A percentile compares a stretch with the other conserved stretches of the same genome.
These are phyloP conservation scores for Penicillium alfredii DNA, from an alignment of 495 filamentous ascomycete species.

Conservation along the genomic window DNA sequence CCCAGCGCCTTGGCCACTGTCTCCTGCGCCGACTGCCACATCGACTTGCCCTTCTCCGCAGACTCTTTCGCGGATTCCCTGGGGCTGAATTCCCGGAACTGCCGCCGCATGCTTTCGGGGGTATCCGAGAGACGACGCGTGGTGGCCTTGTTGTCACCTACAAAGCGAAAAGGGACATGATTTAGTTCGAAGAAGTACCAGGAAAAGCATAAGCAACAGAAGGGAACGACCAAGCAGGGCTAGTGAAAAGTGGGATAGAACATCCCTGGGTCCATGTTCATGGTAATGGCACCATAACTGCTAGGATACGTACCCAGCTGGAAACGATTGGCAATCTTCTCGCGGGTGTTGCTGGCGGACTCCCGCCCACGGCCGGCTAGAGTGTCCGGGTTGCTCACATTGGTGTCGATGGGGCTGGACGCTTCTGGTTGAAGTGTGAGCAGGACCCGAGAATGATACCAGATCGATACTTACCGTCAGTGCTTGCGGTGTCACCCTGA, in stretches of 20 bases:
- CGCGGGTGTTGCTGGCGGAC: slow-evolving; percentile 18
- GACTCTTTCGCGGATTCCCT: slow-evolving; percentile 3
- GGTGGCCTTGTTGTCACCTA: slow-evolving; percentile 25
- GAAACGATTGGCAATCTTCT: slow-evolving; percentile 17
- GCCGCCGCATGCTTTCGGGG: slow-evolving; percentile 6
- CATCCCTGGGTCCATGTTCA: neutral
- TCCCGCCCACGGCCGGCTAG: slow-evolving; percentile 5
- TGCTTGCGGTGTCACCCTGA: slow-evolving; percentile 6
- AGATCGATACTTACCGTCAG: slow-evolving; percentile 10
- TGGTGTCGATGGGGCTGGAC: slow-evolving; percentile 11
- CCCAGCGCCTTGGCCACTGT: slow-evolving; percentile 25
- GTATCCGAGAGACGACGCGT: slow-evolving; percentile 25
- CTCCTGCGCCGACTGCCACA: slow-evolving; percentile 20
- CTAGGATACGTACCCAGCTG: slow-evolving; percentile 23
- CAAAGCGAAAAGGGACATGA: neutral
- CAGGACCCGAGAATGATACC: neutral
- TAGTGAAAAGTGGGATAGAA: neutral
- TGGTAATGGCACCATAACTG: neutral
- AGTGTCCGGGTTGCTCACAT: slow-evolving; percentile 11
- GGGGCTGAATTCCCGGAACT: slow-evolving; percentile 2
- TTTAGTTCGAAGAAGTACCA: too few relatives aligned
- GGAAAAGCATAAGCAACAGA: neutral
- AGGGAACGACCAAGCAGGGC: neutral
- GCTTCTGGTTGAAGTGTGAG: slow-evolving; percentile 5
- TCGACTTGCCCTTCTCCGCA: slow-evolving; percentile 6